Base-by-base conservation (phyloP, 2,329 filamentous ascomycete genomes). In the Hypoxylon sp. region DNA sequence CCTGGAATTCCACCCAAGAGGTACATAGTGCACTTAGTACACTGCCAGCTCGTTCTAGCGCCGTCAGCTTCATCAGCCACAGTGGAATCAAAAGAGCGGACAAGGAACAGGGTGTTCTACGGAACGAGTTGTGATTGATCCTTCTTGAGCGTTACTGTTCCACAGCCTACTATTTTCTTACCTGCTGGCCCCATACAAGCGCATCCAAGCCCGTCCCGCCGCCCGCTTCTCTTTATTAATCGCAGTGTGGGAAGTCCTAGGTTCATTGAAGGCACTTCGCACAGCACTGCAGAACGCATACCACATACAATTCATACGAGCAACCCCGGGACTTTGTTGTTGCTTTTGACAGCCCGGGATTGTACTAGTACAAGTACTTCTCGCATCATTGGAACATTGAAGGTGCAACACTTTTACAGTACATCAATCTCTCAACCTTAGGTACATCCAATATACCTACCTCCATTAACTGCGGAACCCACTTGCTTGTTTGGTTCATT, bases 121-220 rank as follows among this genome's bases (percentile, higher is more conserved):
- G 48, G 58, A 56, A 48, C 56, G 25, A 63, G 53, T 34, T 63
- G 43, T 68, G 55, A 68, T 69, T 69, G 68, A 67, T 66, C 62
- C 60, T 60, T 46, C 56, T 57, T 19, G 48, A 61, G n/a, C 52
- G 48, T 53, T 64, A 55, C 62, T 60, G 72, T 72, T 64, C 69
- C 68, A 68, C 68, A 61, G 30, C 58, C 63, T 67, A 52, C 72
- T 73, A 73, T 73, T 74, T 74, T 74, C 72, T 73, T 56, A 70
- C 72, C 57, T 58, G 43, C 52, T 60, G 62, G 58, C 30, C 34
- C 49, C 56, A 64, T 66, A 60, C 53, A 52, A 63, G 38, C 38
- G 38, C 38, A 17, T 41, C 38, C n/a, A 41, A 58, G 50, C 49
- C 53, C 50, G 32, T 60, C 66, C 64, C 52, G 57, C 56, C 53